A percentile compares a stretch with the other conserved stretches of the same genome.
phyloP scores from a whole-genome alignment of 805 yeast genomes.

The Candida sanyiensis region DNA sequence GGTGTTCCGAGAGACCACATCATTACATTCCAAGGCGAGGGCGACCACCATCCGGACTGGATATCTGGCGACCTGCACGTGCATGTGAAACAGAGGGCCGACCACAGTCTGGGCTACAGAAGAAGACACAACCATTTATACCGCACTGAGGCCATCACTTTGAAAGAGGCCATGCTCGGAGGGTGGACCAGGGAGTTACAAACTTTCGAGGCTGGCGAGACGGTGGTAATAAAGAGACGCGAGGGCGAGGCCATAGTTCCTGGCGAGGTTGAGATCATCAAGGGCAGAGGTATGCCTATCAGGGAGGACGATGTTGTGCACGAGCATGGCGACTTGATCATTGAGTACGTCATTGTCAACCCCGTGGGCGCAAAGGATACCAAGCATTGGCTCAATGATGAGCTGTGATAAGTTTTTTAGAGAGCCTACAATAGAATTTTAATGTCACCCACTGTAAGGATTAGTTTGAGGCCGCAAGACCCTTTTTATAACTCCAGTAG shows the following conservation, averaged over 20 bases:
- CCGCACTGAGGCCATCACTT: constrained; percentile 71
- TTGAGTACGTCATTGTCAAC: constrained; percentile 42
- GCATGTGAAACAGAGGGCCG: constrained; percentile 48
- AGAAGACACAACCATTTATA: constrained; percentile 69
- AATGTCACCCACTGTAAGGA: too few species aligned
- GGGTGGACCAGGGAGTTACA: constrained; percentile 71
- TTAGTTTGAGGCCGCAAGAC: too few species aligned
- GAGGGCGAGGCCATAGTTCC: constrained; percentile 47
- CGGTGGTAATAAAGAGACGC: constrained; percentile 38
- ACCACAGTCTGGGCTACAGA: constrained; percentile 74
- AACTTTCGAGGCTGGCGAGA: constrained; percentile 59
- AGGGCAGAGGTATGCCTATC: constrained; percentile 84
- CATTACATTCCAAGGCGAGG: constrained; percentile 64
- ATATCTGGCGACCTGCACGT: constrained; percentile 74
- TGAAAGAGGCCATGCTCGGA: constrained; percentile 69
- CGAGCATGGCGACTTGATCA: constrained; percentile 47
- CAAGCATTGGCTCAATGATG: constrained; percentile 19
- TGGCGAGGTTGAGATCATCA: constrained; percentile 68
- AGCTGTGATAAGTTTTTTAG: constrained; percentile 16
- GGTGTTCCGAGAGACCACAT: constrained; percentile 63
- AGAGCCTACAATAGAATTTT: too few species aligned
- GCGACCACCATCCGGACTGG: constrained; percentile 79
- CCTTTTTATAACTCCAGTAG: constrained; percentile 52
- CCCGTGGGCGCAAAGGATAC: constrained; percentile 33
- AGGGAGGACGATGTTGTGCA: constrained; percentile 30